phyloP scores from a whole-genome alignment of 2,329 filamentous ascomycete genomes.

The Lecanicillium sp. region DNA sequence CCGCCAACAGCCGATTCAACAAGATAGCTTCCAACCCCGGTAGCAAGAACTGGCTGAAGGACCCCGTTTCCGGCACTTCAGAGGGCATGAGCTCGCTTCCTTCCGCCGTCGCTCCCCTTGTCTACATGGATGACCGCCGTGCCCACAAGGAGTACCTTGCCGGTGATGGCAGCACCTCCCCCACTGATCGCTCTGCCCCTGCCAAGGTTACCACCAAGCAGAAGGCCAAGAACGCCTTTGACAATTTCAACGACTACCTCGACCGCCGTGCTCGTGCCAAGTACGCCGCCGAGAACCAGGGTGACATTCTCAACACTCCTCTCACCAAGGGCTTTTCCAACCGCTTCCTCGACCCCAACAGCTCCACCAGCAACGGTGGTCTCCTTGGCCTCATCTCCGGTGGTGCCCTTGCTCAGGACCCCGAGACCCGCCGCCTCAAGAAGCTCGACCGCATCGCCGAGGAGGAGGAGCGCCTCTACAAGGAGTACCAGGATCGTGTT shows the following conservation, averaged over 20 bases:
- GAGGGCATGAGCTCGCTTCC: conserved; percentile 12
- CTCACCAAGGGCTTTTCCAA: conserved; percentile 22
- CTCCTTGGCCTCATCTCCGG: conserved; percentile 14
- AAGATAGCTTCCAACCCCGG: not conserved
- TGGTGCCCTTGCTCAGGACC: conserved; percentile 12
- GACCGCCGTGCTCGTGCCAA: conserved; percentile 14
- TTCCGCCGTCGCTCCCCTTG: conserved; percentile 9
- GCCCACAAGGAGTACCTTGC: conserved; percentile 13
- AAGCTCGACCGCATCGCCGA: conserved; percentile 11
- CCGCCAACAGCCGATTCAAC: not conserved
- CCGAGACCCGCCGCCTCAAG: conserved; percentile 9
- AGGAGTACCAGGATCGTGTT: conserved; percentile 14
- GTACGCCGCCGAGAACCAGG: conserved; percentile 14
- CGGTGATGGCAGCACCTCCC: not conserved
- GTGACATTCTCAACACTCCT: conserved; percentile 14
- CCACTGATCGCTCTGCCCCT: not conserved
- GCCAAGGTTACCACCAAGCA: conserved; percentile 7
- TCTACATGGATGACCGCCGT: conserved; percentile 14
- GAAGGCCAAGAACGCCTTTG: conserved; percentile 14
- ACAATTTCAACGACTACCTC: conserved; percentile 15
- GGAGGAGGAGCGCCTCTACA: conserved; percentile 11
- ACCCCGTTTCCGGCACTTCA: conserved; percentile 11
- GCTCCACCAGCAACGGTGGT: conserved; percentile 18
- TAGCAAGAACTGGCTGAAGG: conserved; percentile 9
- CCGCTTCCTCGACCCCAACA: conserved; percentile 22